Evolutionary conservation across 176 grass and related monocot genomes (phyloP).

Genomic region (Otatea glauca): DNA sequence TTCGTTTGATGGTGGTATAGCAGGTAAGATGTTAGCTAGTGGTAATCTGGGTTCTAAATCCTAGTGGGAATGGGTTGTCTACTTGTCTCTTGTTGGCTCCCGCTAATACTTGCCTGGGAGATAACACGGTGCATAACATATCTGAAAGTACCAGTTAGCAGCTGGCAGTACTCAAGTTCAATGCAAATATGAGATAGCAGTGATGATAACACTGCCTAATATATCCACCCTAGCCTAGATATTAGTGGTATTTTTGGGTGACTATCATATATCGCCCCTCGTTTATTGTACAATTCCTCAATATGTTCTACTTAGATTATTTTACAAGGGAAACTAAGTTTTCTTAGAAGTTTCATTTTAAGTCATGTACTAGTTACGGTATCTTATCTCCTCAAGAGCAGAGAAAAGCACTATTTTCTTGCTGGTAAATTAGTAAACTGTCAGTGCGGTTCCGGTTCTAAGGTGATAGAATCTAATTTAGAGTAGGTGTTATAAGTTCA

Average conservation of each 20-base stretch:
- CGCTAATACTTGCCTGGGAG: not conserved
- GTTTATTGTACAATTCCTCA: conserved; percentile 34
- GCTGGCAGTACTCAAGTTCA: not conserved
- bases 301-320: conserved; percentile 17
- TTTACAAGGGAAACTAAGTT: conserved; percentile 18
- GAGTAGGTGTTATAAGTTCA: not conserved
- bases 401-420: not conserved
- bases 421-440: conserved; percentile 10
- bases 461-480: conserved; percentile 11
- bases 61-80: conserved; percentile 1
- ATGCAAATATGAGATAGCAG: conserved; percentile 27
- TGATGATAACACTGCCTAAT: conserved; percentile 20
- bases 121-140: conserved; percentile 1
- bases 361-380: conserved; percentile 16
- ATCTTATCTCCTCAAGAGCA: conserved; percentile 24
- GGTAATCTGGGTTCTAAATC: conserved; percentile 24
- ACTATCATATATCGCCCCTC: not conserved
- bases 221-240: not conserved
- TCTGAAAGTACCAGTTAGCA: not conserved
- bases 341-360: conserved; percentile 37
- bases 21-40: conserved; percentile 63
- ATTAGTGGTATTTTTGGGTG: not conserved
- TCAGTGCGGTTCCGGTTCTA: not conserved
- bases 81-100: conserved; percentile 21
- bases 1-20: conserved; percentile 94